Conservation (phyloP, 2,329 filamentous ascomycete species). For the Pseudogymnoascus sp. region DNA sequence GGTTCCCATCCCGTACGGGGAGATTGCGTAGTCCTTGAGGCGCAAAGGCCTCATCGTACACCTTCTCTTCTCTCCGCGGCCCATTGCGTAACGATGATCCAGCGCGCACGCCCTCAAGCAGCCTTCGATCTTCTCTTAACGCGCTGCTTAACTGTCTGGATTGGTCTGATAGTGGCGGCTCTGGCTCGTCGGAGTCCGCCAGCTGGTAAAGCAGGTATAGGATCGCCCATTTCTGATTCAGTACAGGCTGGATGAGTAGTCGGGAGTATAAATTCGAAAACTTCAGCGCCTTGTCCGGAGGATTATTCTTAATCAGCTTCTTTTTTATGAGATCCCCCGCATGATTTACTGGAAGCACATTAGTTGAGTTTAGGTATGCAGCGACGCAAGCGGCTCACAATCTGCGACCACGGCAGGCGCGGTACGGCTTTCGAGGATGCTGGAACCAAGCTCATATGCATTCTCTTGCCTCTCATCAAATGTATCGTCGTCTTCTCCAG, state of each 20-base stretch:
- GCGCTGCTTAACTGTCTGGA: conserved; percentile 18
- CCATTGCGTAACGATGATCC: conserved; percentile 27
- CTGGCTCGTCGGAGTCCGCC: conserved; percentile 48
- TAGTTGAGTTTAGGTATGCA: not conserved
- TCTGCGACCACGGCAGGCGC: conserved; percentile 33
- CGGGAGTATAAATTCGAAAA: conserved; percentile 90
- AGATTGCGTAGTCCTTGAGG: conserved; percentile 39
- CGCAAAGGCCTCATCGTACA: conserved; percentile 48
- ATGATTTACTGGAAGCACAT: conserved; percentile 62
- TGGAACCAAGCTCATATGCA: conserved; percentile 44
- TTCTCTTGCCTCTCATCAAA: conserved; percentile 64
- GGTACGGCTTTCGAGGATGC: conserved; percentile 36
- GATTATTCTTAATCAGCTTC: conserved; percentile 72
- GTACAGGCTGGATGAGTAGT: conserved; percentile 80
- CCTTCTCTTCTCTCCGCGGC: conserved; percentile 39
- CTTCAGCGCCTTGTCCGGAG: conserved; percentile 66
- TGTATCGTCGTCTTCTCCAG: conserved; percentile 59
- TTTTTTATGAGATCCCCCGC: conserved; percentile 88
- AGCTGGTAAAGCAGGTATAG: conserved; percentile 84
- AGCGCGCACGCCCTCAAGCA: conserved; percentile 12
- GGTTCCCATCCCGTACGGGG: conserved; percentile 27
- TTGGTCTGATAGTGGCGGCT: not conserved
- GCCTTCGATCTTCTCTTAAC: conserved; percentile 13
- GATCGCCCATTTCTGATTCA: conserved; percentile 96
- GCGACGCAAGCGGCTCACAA: conserved; percentile 2